Conservation (phyloP, 1,139 yeast species). For the Hansenula sp. region DNA sequence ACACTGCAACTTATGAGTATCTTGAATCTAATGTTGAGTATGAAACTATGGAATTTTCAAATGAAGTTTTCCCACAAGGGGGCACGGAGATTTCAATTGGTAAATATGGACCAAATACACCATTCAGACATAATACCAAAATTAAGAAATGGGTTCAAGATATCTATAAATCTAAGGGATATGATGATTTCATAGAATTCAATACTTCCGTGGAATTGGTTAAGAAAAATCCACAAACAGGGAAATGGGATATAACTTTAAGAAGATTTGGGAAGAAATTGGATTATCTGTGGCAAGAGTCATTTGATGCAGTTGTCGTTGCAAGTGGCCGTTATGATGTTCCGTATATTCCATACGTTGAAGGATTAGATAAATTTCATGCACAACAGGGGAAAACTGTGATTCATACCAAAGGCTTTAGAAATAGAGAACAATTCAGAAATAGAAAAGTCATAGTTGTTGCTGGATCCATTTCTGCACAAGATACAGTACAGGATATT, state of each 20-base stretch:
- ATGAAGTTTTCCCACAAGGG: conserved; percentile 5
- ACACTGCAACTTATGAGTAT: conserved; percentile 8
- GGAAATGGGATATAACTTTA: conserved; percentile 3
- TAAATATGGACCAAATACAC: conserved; percentile 7
- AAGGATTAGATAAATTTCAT: conserved; percentile 37
- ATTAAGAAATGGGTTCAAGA: conserved; percentile 21
- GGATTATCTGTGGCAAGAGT: conserved; percentile 5
- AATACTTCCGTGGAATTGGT: conserved; percentile 4
- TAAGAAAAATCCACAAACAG: not conserved
- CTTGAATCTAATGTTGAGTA: conserved; percentile 9
- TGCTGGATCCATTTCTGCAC: conserved; percentile 46
- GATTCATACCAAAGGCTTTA: conserved; percentile 36
- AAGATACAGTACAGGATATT: conserved; percentile 31
- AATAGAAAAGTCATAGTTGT: conserved; percentile 40
- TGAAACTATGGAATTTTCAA: conserved; percentile 5
- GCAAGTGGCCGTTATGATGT: conserved; percentile 43
- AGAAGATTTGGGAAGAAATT: not conserved
- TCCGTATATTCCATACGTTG: conserved; percentile 39
- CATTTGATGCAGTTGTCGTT: conserved; percentile 38
- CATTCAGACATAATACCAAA: conserved; percentile 8
- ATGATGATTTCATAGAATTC: not conserved
- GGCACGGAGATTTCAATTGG: not conserved
- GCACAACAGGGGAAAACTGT: conserved; percentile 31
- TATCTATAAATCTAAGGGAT: conserved; percentile 4
- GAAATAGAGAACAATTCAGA: conserved; percentile 22